phyloP scores from a whole-genome alignment of 2,329 filamentous ascomycete genomes.

The Diplodia seriata region DNA sequence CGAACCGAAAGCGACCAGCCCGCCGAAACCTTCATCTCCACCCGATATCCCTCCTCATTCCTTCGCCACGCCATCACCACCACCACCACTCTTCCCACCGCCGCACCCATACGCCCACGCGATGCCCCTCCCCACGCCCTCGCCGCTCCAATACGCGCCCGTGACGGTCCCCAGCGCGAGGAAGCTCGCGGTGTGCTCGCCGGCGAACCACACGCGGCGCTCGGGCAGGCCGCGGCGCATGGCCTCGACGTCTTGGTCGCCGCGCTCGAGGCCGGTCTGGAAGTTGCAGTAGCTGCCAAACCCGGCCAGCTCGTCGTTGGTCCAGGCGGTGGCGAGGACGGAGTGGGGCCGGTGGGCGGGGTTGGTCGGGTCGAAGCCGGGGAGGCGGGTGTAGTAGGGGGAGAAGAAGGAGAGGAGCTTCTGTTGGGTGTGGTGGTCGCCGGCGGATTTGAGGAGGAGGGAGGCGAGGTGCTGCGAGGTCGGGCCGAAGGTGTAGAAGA shows the following conservation, averaged over 20 bases:
- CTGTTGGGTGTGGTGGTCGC: slow-evolving; percentile 45
- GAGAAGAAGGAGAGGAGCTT: slow-evolving; percentile 72
- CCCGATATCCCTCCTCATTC: neutral
- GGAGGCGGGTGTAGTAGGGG: slow-evolving; percentile 79
- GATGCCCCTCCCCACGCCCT: slow-evolving; percentile 74
- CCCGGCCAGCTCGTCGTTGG: slow-evolving; percentile 78
- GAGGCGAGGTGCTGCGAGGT: slow-evolving; percentile 45
- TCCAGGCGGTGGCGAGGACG: slow-evolving; percentile 77
- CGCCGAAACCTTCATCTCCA: neutral
- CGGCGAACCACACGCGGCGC: slow-evolving; percentile 81
- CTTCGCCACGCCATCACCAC: neutral
- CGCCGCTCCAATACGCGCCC: slow-evolving; percentile 91
- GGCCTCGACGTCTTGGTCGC: slow-evolving; percentile 73
- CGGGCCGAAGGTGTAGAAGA: slow-evolving; percentile 79
- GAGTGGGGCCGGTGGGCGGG: slow-evolving; percentile 67
- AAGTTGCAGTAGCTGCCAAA: slow-evolving; percentile 87
- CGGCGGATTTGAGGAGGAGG: slow-evolving; percentile 37
- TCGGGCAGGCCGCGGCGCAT: slow-evolving; percentile 65
- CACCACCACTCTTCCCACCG: neutral
- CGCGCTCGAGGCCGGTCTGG: slow-evolving; percentile 73
- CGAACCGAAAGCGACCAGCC: neutral
- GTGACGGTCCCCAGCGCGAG: slow-evolving; percentile 87
- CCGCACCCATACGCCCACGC: slow-evolving; percentile 59
- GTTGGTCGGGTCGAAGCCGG: slow-evolving; percentile 64
- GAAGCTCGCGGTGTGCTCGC: slow-evolving; percentile 90